Evolutionary conservation across 2,329 filamentous ascomycete genomes (phyloP), one percentile per base, ranked within the genome.

Genomic region (Penicillium paneum): DNA sequence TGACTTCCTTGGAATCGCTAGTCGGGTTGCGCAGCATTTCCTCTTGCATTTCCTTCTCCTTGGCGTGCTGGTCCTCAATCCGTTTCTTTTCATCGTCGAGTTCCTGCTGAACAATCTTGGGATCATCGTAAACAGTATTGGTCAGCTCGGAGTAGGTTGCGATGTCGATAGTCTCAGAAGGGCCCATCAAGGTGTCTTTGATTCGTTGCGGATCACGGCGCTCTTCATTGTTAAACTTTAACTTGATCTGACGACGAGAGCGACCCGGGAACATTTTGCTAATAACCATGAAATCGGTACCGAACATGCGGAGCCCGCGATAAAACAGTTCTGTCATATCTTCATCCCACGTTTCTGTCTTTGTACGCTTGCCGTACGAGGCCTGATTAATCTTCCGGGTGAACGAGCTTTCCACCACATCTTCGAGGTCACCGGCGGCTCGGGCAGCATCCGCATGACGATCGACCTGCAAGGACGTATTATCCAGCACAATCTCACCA

Each of bases 251-350:
- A n/a, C 78, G 77, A n/a, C 84, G 76, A 10, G 79, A 82, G 43
- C 79, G 76, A 11, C 79, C 79, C 0, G 81, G 81, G 60, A 87
- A 86, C 72, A 87, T 77, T 56, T 82, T 81, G 62, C 78, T 81
- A 60, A 87, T 84, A 70, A 86, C 82, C 70, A 80, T 78, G 61
- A 87, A 87, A 64, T 87, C 84, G 0, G 83, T 87, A 34, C 84
- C 84, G 62, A 85, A 87, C 75, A 83, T 83, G 19, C 78, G 75
- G 13, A 87, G 73, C 1, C 82, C 83, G 42, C 84, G 76, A 66
- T 86, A 87, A 66, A 87, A 87, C 11, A 79, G 65, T 39, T 85
- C 81, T 0, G 84, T 87, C 58, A 79, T 71, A 13, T 83, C 79
- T 48, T 79, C 77, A 46, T 78, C 79, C 84, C 84, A 87, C 0